Percentiles rank a stretch among this genome's conserved stretches.
These are phyloP conservation scores for Phialemonium atrogriseum DNA, from an alignment of 2,329 filamentous ascomycete species.

Conservation along the genomic window DNA sequence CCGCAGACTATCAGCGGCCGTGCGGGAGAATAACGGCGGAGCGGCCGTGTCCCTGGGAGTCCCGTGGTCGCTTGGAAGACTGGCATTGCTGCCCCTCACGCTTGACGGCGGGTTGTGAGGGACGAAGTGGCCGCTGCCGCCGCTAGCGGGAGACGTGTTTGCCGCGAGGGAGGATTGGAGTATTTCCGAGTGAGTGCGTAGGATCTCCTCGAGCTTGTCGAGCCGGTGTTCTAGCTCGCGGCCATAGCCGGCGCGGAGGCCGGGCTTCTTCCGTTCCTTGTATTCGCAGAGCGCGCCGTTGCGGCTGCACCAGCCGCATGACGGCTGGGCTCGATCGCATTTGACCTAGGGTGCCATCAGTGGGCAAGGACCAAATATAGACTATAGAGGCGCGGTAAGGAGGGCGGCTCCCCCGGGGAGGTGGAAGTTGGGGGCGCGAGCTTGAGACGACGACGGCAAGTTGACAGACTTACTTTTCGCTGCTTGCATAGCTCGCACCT, in stretches of 20 bases:
- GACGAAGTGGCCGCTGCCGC: conserved; percentile 11
- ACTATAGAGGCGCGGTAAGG: too few species aligned
- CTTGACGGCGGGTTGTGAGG: conserved; percentile 27
- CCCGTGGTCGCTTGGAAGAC: conserved; percentile 46
- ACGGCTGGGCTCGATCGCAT: conserved; percentile 68
- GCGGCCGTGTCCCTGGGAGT: conserved; percentile 39
- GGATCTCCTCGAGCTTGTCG: conserved; percentile 59
- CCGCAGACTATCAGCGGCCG: conserved; percentile 33
- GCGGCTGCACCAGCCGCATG: conserved; percentile 59
- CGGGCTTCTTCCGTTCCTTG: conserved; percentile 61
- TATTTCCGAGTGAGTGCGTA: conserved; percentile 58
- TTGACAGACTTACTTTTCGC: conserved; percentile 54
- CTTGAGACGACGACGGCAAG: too few species aligned
- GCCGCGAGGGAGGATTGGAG: conserved; percentile 47
- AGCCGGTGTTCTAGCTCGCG: conserved; percentile 66
- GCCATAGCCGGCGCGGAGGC: conserved; percentile 59
- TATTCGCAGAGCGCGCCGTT: conserved; percentile 58
- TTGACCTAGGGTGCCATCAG: conserved; percentile 43
- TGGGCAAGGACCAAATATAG: conserved; percentile 1
- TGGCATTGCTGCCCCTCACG: conserved; percentile 40
- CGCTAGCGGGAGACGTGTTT: conserved; percentile 22
- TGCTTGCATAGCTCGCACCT: conserved; percentile 75
- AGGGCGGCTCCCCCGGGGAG: too few species aligned
- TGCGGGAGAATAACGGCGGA: conserved; percentile 36
- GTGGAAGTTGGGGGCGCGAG: too few species aligned